Evolutionary conservation across 2,329 filamentous ascomycete genomes (phyloP).

Genomic region (Alternaria brassicicola): DNA sequence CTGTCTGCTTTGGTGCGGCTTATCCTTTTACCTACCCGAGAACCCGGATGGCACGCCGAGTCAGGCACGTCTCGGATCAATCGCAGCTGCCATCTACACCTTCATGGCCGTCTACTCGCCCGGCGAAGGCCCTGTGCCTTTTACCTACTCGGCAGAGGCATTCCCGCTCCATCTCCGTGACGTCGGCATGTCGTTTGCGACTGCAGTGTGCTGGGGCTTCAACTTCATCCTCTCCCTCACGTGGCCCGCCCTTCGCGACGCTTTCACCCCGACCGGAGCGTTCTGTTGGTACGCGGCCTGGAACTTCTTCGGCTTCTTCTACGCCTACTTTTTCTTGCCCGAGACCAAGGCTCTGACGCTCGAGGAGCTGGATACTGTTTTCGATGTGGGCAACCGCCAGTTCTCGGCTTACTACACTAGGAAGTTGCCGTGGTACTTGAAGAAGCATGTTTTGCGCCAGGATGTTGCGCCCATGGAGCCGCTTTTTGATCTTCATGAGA

Average conservation of each 20-base stretch:
- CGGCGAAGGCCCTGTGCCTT: slow-evolving; percentile 39
- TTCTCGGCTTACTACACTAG: slow-evolving; percentile 33
- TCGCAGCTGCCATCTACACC: slow-evolving; percentile 35
- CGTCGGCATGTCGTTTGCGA: slow-evolving; percentile 52
- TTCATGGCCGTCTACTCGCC: slow-evolving; percentile 54
- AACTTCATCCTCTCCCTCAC: slow-evolving; percentile 61
- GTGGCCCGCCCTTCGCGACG: slow-evolving; percentile 57
- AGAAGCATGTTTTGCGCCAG: slow-evolving; percentile 40
- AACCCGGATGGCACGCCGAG: slow-evolving; percentile 17
- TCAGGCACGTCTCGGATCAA: slow-evolving; percentile 36
- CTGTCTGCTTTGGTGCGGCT: slow-evolving; percentile 39
- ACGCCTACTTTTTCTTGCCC: slow-evolving; percentile 38
- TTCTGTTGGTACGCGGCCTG: slow-evolving; percentile 64
- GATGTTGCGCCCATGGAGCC: slow-evolving; percentile 36
- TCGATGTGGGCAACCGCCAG: slow-evolving; percentile 36
- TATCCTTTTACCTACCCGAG: slow-evolving; percentile 36
- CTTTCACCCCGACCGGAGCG: slow-evolving; percentile 58
- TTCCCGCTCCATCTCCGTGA: slow-evolving; percentile 56
- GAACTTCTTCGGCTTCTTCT: slow-evolving; percentile 60
- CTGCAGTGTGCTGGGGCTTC: slow-evolving; percentile 64
- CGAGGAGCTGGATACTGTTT: slow-evolving; percentile 40
- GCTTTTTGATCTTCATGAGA: slow-evolving; percentile 32
- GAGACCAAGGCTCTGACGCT: slow-evolving; percentile 42
- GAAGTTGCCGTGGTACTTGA: slow-evolving; percentile 48
- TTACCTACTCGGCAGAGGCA: slow-evolving; percentile 52